Evolutionary conservation across 2,329 filamentous ascomycete genomes (phyloP), one percentile per base, ranked within the genome.

Genomic region (Pestalotiopsis sp.): DNA sequence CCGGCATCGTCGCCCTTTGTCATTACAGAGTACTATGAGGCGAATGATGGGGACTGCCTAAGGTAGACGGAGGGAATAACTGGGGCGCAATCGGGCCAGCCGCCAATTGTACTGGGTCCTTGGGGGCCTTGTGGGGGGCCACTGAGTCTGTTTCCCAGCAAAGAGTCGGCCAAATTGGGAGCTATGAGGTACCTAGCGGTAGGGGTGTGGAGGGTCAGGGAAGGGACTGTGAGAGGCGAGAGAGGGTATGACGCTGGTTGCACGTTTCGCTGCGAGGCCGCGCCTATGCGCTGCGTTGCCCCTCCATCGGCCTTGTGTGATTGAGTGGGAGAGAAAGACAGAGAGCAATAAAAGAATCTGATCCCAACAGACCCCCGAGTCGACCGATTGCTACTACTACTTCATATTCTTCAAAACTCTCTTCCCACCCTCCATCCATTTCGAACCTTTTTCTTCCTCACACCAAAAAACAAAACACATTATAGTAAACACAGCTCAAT

Each of bases 401-500:
- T 36, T 23, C 64, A 66, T 66, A 64, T 64, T 64, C 61, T 41
- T 36, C 11, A 40, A 40, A 12, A 20, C 38, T 52, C 61, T 36
- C 17, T 63, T 31, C 49, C 36, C 61, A 20, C 27, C 23, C 20
- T 36, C 4, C 25, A 36, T 40, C 59, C 17, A 38, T 36, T 62
- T 40, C n/a, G 17, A 52, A 20, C 20, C 27, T n/a, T 13, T 25
- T 36, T 57, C 25, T 58, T 38, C 7, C 41, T n/a, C 27, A 58
- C 9, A 57, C 27, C 41, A 9, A 38, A 36, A 23, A 36, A 31
- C 14, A 17, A 57, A 36, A 13, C 23, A 40, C 27, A 3, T 5
- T 11, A 66, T 7, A 36, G 7, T 36, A 36, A 36, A 36, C 20
- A 57, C 36, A 56, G 49, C 52, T 58, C 74, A 83, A 73, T 62